These are phyloP conservation scores for Globisporangium camurandrum DNA, from an alignment of 352 stramenopile genomes.

Conservation along the genomic window DNA sequence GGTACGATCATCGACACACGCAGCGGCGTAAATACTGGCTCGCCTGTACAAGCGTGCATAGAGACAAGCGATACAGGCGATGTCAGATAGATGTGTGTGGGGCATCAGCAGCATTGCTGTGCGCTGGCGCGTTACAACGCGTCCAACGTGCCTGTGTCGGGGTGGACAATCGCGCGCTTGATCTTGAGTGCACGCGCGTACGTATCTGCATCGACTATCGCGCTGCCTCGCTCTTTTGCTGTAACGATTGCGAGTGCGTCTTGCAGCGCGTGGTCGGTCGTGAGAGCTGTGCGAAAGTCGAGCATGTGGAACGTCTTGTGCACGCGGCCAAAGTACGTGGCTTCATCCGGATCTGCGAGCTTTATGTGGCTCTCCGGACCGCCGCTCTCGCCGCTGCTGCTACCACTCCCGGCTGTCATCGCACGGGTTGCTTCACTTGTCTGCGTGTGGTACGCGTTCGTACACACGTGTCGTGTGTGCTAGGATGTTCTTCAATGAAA, in stretches of 20 bases:
- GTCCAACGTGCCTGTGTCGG: constrained; percentile 37
- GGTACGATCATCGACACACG: constrained; percentile 83
- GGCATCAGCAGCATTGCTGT: too few relatives aligned
- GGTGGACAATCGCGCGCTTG: constrained; percentile 67
- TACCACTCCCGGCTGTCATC: too few relatives aligned
- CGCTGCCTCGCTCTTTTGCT: constrained; percentile 18
- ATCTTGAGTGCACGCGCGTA: constrained; percentile 53
- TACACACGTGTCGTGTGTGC: too few relatives aligned
- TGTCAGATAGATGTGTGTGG: too few relatives aligned
- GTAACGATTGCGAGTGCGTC: constrained; percentile 37
- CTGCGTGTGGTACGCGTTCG: too few relatives aligned
- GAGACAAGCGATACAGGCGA: not conserved
- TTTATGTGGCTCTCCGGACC: constrained; percentile 31
- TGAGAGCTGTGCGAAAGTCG: constrained; percentile 73
- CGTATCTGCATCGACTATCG: constrained; percentile 21
- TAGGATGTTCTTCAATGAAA: too few relatives aligned
- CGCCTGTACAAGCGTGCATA: constrained; percentile 12
- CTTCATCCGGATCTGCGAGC: constrained; percentile 63
- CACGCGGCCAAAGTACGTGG: constrained; percentile 69
- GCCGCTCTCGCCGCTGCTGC: constrained; percentile 14
- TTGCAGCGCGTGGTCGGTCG: constrained; percentile 34
- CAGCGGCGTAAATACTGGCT: constrained; percentile 56
- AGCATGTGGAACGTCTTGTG: constrained; percentile 79
- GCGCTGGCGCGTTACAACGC: not conserved
- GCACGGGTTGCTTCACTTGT: too few relatives aligned